These are phyloP conservation scores for Polygonum maritimum DNA, from an alignment of 148 eudicot species.

Conservation along the genomic window DNA sequence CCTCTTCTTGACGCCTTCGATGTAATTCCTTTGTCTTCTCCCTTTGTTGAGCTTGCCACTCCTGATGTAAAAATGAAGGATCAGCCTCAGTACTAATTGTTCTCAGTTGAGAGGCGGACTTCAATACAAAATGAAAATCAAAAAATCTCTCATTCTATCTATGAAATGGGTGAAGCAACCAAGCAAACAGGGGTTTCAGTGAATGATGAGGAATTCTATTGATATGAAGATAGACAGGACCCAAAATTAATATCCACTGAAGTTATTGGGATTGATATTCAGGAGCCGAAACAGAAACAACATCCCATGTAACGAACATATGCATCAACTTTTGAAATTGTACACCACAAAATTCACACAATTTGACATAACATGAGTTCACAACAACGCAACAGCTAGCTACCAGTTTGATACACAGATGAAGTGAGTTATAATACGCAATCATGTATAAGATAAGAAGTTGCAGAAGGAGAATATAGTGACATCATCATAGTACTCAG, in stretches of 20 bases:
- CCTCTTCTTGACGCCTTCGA: slow-evolving; percentile 62
- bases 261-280: not conserved
- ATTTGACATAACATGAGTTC: not conserved
- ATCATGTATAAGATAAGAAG: not conserved
- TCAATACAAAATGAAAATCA: no score
- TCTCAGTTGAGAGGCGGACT: no score
- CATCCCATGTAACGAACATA: not conserved
- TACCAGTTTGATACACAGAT: no score
- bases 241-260: not conserved
- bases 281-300: not conserved
- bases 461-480: not conserved
- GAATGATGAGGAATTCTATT: not conserved
- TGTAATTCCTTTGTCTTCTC: slow-evolving; percentile 74
- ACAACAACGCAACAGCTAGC: not conserved
- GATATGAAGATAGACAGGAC: no score
- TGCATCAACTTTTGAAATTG: not conserved
- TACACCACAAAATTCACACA: not conserved
- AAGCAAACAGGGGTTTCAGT: not conserved
- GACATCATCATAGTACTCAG: slow-evolving; percentile 88
- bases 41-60: slow-evolving; percentile 88
- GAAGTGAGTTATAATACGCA: no score
- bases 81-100: slow-evolving; percentile 3
- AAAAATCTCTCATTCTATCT: not conserved
- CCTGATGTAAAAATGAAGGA: slow-evolving; percentile 31
- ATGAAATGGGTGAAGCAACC: not conserved